phyloP scores from a whole-genome alignment of 768 basidiomycete genomes.

The Chalciporus sphaerocephalus region DNA sequence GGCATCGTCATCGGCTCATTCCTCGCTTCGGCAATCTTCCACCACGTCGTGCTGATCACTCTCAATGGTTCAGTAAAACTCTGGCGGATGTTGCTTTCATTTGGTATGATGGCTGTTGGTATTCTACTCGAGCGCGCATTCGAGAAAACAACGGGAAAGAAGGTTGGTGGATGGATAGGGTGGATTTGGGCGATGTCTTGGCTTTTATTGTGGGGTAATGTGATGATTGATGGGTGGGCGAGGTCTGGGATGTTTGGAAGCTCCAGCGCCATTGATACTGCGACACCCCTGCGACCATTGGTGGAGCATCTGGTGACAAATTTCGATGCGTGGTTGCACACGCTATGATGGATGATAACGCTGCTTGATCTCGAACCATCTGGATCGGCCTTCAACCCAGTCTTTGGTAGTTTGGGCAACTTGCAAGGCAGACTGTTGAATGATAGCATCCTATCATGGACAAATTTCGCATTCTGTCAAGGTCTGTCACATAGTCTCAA shows the following conservation, averaged over 20 bases:
- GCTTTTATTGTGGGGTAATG: constrained; percentile 21
- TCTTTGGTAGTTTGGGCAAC: no score
- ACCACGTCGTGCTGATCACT: constrained; percentile 48
- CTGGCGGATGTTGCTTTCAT: constrained; percentile 42
- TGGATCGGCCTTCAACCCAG: no score
- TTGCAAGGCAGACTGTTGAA: no score
- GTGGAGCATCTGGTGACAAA: constrained; percentile 4
- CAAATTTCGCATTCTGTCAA: no score
- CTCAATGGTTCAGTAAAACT: constrained; percentile 46
- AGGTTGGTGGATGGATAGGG: constrained; percentile 29
- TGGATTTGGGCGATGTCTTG: constrained; percentile 35
- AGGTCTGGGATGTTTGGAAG: constrained; percentile 10
- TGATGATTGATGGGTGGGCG: constrained; percentile 23
- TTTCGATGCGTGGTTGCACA: constrained; percentile 13
- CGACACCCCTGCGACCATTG: constrained; percentile 3
- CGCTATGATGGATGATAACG: background rate
- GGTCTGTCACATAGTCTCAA: no score
- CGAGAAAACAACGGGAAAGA: constrained; percentile 19
- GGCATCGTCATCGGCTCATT: constrained; percentile 55
- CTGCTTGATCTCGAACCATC: no score
- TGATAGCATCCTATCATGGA: no score
- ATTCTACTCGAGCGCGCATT: constrained; percentile 41
- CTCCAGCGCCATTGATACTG: constrained; percentile 5
- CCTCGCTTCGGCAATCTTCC: constrained; percentile 51
- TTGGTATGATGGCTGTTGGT: constrained; percentile 52